Percentiles rank a stretch among this genome's conserved stretches.
Evolutionary conservation across 1,284 basidiomycete species (phyloP).

Genomic region (Pisolithus thermaeus): DNA sequence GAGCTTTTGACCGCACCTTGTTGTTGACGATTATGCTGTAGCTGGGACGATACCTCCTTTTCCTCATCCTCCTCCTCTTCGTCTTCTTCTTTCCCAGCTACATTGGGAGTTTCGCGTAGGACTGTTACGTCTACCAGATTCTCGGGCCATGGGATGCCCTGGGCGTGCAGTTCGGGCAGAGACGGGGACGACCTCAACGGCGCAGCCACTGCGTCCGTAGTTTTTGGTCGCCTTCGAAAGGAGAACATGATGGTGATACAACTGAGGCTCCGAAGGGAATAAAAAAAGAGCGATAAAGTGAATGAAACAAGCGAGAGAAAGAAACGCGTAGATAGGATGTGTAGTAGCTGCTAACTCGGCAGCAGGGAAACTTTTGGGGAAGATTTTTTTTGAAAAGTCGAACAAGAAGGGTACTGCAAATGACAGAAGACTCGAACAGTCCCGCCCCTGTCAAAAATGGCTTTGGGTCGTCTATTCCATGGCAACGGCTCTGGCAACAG

Average conservation of each 20-base stretch:
- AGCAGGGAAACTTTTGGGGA: background rate
- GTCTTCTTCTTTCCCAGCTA: conserved; percentile 18
- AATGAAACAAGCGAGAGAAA: conserved; percentile 5
- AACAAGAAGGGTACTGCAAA: too few relatives aligned
- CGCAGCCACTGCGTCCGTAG: conserved; percentile 38
- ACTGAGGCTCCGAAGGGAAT: conserved; percentile 14
- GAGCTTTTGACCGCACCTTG: conserved; percentile 65
- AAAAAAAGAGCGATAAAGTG: conserved; percentile 18
- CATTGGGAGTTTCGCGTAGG: conserved; percentile 40
- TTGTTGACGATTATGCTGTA: conserved; percentile 27
- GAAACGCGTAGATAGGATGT: conserved; percentile 8
- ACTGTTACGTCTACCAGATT: conserved; percentile 65
- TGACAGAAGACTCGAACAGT: too few relatives aligned
- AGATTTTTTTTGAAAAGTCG: too few relatives aligned
- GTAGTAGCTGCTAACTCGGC: background rate
- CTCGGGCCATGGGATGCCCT: conserved; percentile 76
- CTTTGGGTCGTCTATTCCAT: background rate
- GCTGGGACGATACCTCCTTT: background rate
- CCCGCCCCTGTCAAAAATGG: too few relatives aligned
- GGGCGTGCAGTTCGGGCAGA: conserved; percentile 64
- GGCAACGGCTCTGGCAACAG: background rate
- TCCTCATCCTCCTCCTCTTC: background rate
- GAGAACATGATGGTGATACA: conserved; percentile 56
- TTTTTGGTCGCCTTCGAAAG: conserved; percentile 53
- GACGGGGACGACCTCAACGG: conserved; percentile 56